Percentiles rank a stretch among this genome's conserved stretches.
Evolutionary conservation across 1,139 yeast genomes (phyloP).

Genomic region (Hyphopichia buzzinii): DNA sequence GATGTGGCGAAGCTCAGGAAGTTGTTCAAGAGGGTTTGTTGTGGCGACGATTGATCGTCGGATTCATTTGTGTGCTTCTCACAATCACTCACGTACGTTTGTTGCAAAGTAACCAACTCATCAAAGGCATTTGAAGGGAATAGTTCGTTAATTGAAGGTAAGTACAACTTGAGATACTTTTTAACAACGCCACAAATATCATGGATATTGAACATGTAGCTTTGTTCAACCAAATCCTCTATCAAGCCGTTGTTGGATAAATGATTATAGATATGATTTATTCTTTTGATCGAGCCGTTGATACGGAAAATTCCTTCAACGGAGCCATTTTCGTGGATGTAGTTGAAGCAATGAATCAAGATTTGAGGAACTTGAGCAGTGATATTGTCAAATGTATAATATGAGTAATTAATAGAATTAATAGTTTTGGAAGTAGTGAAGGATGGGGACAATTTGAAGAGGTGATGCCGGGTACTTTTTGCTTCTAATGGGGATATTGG

Average conservation of each 20-base stretch:
- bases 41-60: neutral
- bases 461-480: neutral
- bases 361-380: slow-evolving; percentile 15
- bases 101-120: slow-evolving; percentile 13
- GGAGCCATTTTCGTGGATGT: slow-evolving; percentile 15
- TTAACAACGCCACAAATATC: slow-evolving; percentile 21
- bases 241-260: slow-evolving; percentile 8
- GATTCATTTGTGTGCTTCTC: slow-evolving; percentile 7
- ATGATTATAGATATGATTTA: slow-evolving; percentile 14
- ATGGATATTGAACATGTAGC: slow-evolving; percentile 13
- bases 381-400: neutral
- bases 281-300: slow-evolving; percentile 25
- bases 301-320: slow-evolving; percentile 28
- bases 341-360: slow-evolving; percentile 18
- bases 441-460: neutral
- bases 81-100: slow-evolving; percentile 14
- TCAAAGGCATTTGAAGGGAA: slow-evolving; percentile 8
- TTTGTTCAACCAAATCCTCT: slow-evolving; percentile 12
- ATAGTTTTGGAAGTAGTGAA: neutral
- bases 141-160: slow-evolving; percentile 2
- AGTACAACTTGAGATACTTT: slow-evolving; percentile 11
- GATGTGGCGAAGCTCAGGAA: neutral
- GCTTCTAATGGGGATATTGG: neutral
- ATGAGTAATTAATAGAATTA: slow-evolving; percentile 1
- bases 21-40: neutral